Conservation (phyloP, 148 eudicot genomes). For the Chenopodium suecicum region DNA sequence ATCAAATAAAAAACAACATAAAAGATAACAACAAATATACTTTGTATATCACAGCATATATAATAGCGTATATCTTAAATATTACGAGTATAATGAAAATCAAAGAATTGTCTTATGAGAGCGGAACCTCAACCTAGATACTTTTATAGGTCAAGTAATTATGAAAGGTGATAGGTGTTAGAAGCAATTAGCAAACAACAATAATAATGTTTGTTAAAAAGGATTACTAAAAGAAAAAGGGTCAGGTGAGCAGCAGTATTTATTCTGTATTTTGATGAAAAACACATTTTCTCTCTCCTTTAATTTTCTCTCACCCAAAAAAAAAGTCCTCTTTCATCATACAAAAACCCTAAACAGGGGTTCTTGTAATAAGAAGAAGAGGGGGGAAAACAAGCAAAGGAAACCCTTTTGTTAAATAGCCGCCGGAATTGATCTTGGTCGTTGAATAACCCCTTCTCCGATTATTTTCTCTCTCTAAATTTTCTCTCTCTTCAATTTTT, state of each 20-base stretch:
- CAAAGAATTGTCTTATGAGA: no score
- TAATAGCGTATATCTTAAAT: no score
- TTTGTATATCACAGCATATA: no score
- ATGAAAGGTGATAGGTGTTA: constrained; percentile 2
- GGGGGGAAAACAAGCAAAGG: no score
- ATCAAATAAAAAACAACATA: no score
- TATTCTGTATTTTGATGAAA: constrained; percentile 4
- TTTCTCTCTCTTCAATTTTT: neutral
- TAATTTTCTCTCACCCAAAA: neutral
- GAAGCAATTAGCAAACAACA: neutral
- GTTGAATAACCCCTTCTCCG: constrained; percentile 13
- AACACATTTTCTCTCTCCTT: constrained; percentile 9
- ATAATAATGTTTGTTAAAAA: constrained; percentile 8
- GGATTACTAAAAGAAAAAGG: neutral
- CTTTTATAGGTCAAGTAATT: neutral
- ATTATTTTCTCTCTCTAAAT: constrained; percentile 3
- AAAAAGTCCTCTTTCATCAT: constrained; percentile 9
- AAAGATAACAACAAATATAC: no score
- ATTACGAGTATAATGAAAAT: no score
- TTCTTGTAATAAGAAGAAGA: constrained; percentile 25
- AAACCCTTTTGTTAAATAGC: constrained; percentile 25
- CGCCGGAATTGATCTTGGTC: constrained; percentile 32
- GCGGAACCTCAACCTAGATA: no score
- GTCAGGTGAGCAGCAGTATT: constrained; percentile 20
- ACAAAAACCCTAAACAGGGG: constrained; percentile 43